A percentile compares a stretch with the other conserved stretches of the same genome.
phyloP scores from a whole-genome alignment of 495 filamentous ascomycete species.

The Penicillium flavigenum region DNA sequence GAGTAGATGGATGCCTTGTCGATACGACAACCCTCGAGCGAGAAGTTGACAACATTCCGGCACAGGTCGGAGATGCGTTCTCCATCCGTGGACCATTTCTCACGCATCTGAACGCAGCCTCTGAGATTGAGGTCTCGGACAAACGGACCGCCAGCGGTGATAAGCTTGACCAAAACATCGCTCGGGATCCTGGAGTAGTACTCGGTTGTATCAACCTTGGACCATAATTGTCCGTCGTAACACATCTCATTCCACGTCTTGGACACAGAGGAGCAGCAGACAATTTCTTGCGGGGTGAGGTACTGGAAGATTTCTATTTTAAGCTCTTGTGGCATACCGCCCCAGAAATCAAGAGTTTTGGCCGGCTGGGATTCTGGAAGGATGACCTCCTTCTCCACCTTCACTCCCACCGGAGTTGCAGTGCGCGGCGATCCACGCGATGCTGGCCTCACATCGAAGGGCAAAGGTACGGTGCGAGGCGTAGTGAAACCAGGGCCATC shows the following conservation, averaged over 20 bases:
- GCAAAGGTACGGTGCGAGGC: conserved; percentile 55
- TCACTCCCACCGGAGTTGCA: conserved; percentile 30
- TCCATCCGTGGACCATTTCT: conserved; percentile 70
- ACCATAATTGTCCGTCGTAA: conserved; percentile 95
- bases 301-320: conserved; percentile 74
- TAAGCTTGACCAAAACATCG: conserved; percentile 78
- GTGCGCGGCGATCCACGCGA: conserved; percentile 40
- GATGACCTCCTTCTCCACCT: conserved; percentile 31
- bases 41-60: conserved; percentile 81
- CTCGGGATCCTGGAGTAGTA: conserved; percentile 88
- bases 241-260: conserved; percentile 81
- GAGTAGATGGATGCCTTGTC: conserved; percentile 75
- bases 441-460: conserved; percentile 58
- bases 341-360: conserved; percentile 71
- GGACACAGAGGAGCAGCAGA: conserved; percentile 77
- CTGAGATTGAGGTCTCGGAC: conserved; percentile 86
- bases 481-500: conserved; percentile 33
- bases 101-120: conserved; percentile 72
- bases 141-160: conserved; percentile 82
- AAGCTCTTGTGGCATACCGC: conserved; percentile 77
- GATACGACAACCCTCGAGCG: conserved; percentile 84
- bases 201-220: conserved; percentile 73
- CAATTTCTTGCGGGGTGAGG: conserved; percentile 76
- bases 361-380: conserved; percentile 30
- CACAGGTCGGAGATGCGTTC: conserved; percentile 73